Base-by-base conservation (phyloP, 352 stramenopile genomes). In the Phytopythium montanum region DNA sequence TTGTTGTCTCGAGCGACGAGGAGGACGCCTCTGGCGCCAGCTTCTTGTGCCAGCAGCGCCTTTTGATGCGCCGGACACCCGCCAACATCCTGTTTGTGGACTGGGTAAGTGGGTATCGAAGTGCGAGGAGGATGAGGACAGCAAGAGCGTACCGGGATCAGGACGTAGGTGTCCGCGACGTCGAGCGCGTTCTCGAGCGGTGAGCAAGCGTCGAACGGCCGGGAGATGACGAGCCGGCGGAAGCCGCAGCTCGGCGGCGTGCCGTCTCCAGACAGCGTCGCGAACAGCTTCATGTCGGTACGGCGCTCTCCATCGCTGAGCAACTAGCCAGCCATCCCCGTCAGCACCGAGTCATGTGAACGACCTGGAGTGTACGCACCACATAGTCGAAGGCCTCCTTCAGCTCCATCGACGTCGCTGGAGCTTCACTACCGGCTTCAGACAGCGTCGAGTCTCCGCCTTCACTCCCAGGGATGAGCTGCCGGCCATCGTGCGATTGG, bases 61-160 rank as follows among this genome's bases (percentile, higher is more conserved):
- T 91, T 90, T 38, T 91, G 81, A 41, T 91, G 78, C 33, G 78
- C 72, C 18, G 79, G 79, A 53, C 83, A 91, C 21, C 74, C 70
- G 16, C 64, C 57, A 16, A 85, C 63, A 28, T 58, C 70, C 75
- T 87, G 19, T 46, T 25, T 25, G 39, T 46, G 41, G 23, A 50
- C 54, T 36, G 28, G 9, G 8, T 6, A 38, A 12, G n/a, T 39
- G 29, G 1, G 9, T n/a, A n/a, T 9, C 44, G 23, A 54, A 36
- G 16, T 36, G 52, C 12, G 13, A 28, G 25, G 18, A 51, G 25
- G 42, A 18, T 34, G 3, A 29, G 31, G 5, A 13, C n/a, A n/a
- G n/a, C n/a, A n/a, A n/a, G 21, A 8, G 8, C 64, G 48, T 73
- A 91, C 82, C 52, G 81, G 59, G 0, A 88, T 74, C 46, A 92